Evolutionary conservation across 73 alveolate species (phyloP).

Genomic region (Paramecium sonneborni): DNA sequence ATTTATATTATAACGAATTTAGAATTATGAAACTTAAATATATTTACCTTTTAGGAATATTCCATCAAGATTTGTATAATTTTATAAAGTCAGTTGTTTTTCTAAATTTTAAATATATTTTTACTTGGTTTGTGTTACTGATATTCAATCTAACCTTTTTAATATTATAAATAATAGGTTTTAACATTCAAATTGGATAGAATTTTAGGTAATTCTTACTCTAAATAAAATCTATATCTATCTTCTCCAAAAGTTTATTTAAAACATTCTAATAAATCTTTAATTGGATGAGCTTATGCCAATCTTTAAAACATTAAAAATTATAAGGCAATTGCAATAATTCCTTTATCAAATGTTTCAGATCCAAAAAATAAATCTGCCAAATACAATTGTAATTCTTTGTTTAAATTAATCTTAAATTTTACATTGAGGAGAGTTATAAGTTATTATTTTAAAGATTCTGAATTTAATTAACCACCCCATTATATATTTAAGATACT

Average conservation of each 20-base stretch:
- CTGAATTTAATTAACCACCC: background rate
- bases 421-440: background rate
- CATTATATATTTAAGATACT: background rate
- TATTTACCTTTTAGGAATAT: background rate
- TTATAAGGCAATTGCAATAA: background rate
- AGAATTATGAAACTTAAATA: background rate
- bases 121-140: background rate
- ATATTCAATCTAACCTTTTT: background rate
- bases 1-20: background rate
- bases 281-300: background rate
- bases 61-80: background rate
- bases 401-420: background rate
- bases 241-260: background rate
- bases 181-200: background rate
- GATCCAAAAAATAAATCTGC: slow-evolving; percentile 45
- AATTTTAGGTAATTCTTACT: slow-evolving; percentile 22
- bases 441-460: background rate
- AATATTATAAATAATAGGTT: background rate
- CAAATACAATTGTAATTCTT: background rate
- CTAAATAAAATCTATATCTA: background rate
- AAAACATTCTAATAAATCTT: background rate
- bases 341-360: background rate
- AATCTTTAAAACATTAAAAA: background rate
- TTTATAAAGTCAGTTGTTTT: background rate
- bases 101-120: background rate